phyloP scores from a whole-genome alignment of 2,329 filamentous ascomycete genomes.

The Metarhizium sp. region DNA sequence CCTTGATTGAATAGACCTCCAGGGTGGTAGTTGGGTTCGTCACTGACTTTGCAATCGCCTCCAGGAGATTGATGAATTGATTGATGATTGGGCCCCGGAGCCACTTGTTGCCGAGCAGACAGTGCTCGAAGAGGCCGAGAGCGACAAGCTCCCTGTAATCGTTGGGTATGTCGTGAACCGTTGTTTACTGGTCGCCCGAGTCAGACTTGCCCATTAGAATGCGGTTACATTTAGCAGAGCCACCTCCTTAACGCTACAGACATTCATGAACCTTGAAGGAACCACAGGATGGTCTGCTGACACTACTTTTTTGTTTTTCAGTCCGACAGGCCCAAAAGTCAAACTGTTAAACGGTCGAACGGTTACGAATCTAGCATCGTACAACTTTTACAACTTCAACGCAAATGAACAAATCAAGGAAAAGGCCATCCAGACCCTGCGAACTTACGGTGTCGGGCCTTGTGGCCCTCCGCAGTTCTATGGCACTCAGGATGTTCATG shows the following conservation, averaged over 20 bases:
- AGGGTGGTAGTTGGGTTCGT: not conserved
- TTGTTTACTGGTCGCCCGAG: not conserved
- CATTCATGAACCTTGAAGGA: not conserved
- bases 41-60: not conserved
- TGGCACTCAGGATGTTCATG: slow-evolving; percentile 95
- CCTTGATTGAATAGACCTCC: not conserved
- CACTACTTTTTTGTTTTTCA: slow-evolving; percentile 25
- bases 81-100: slow-evolving; percentile 94
- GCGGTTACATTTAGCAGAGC: not conserved
- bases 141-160: slow-evolving; percentile 79
- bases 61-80: slow-evolving; percentile 86
- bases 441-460: slow-evolving; percentile 92
- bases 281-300: not conserved
- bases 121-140: slow-evolving; percentile 67
- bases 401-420: slow-evolving; percentile 88
- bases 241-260: not conserved
- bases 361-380: slow-evolving; percentile 86
- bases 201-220: not conserved
- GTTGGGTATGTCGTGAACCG: slow-evolving; percentile 55
- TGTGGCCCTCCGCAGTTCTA: slow-evolving; percentile 98
- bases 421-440: slow-evolving; percentile 86
- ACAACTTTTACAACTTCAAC: slow-evolving; percentile 97
- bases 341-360: slow-evolving; percentile 84
- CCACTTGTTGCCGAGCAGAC: slow-evolving; percentile 72
- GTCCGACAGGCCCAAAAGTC: slow-evolving; percentile 80